Conservation (phyloP, 169 alveolate genomes). For the Theileria luwenshuni region DNA sequence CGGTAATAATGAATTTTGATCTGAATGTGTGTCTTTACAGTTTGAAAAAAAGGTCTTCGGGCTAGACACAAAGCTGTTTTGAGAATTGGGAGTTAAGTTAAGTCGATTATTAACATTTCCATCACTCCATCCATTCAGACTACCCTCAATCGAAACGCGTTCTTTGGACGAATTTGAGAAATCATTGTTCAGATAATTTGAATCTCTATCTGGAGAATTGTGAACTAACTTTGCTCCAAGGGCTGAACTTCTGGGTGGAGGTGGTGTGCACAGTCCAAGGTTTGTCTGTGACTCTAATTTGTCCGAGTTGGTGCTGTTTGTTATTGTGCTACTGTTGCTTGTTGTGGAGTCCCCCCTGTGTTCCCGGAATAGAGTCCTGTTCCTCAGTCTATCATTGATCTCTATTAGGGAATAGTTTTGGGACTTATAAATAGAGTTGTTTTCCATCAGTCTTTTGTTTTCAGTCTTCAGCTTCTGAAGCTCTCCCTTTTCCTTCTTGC, state of each 20-base stretch:
- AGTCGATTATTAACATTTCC: too few species aligned
- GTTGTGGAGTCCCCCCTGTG: slow-evolving; percentile 36
- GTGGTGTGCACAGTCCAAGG: slow-evolving; percentile 11
- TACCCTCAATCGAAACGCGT: too few species aligned
- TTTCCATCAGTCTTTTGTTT: slow-evolving; percentile 44
- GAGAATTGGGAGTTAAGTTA: neutral
- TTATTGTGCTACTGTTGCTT: slow-evolving; percentile 30
- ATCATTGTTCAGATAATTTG: neutral
- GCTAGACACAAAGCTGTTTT: neutral
- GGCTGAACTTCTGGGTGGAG: slow-evolving; percentile 10
- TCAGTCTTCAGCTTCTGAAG: slow-evolving; percentile 33
- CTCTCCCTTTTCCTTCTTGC: slow-evolving; percentile 26
- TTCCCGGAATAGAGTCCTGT: slow-evolving; percentile 42
- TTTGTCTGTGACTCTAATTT: slow-evolving; percentile 13
- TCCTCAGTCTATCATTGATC: slow-evolving; percentile 54
- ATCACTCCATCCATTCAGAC: too few species aligned
- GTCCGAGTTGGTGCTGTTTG: slow-evolving; percentile 11
- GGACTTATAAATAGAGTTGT: slow-evolving; percentile 51
- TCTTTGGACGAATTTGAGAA: neutral
- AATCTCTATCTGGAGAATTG: neutral
- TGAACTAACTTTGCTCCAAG: neutral
- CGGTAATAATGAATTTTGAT: neutral
- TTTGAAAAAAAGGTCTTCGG: neutral
- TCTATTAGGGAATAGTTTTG: slow-evolving; percentile 65
- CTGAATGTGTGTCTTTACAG: too few species aligned